Base-by-base conservation (phyloP, 2,329 filamentous ascomycete genomes). In the Neonectria coccinea region DNA sequence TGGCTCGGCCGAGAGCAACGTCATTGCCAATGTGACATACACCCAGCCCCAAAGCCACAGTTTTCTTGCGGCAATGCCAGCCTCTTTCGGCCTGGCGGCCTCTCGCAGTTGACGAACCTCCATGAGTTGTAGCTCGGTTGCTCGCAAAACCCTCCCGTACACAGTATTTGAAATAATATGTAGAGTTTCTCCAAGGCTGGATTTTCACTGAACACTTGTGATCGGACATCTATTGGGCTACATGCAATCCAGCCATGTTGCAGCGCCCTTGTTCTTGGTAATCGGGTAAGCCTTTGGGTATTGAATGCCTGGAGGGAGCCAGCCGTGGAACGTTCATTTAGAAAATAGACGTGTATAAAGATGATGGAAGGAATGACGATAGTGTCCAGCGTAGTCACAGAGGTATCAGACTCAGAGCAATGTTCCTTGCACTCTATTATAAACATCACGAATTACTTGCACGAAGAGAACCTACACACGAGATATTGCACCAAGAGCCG, bases 381-480 rank as follows among this genome's bases (percentile, higher is more conserved):
- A 9, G n/a, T 8, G 20, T 42, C 9, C 1, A 18, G 8, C 14
- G 27, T 9, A 8, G 5, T 33, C 29, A 9, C 22, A 5, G 10
- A 9, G n/a, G n/a, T 5, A n/a, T 16, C 3, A 10, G 16, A 16
- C 6, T 16, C 18, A 36, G 29, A 51, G 7, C n/a, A 51, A 29
- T 6, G 9, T 0, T 9, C 14, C 2, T 25, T 29, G 7, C 14
- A 31, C 7, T 22, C n/a, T 9, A 7, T 12, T 22, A 1, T 20
- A 6, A 18, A 5, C 12, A 12, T 20, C 10, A 14, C 29, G 16
- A 10, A 2, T 2, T 2, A 7, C 16, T 20, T 4, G 12, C n/a
- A 5, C 5, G 3, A 18, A 4, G 4, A 33, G 1, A n/a, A 1
- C 5, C n/a, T 33, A 8, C 11, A 2, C 2, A 3, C 6, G 5